A percentile compares a stretch with the other conserved stretches of the same genome.
Evolutionary conservation across 352 stramenopile genomes (phyloP).

Genomic region (Globisporangium cylindrosporum): DNA sequence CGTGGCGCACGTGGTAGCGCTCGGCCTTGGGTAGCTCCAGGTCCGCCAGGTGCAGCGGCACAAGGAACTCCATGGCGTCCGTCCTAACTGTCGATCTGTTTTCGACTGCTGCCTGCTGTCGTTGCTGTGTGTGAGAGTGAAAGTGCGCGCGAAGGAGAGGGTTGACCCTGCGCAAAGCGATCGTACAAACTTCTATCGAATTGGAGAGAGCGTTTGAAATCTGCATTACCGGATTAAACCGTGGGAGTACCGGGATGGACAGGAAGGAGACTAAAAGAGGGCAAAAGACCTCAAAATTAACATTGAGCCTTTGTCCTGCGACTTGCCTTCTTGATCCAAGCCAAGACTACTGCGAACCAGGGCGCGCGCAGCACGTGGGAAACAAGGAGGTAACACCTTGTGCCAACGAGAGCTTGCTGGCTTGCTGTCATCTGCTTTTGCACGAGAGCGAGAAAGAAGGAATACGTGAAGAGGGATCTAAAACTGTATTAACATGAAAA

Average conservation of each 20-base stretch:
- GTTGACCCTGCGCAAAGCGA: slow-evolving; percentile 1
- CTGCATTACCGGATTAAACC: not conserved
- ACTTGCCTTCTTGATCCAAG: too few relatives aligned
- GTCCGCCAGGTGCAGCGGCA: slow-evolving; percentile 73
- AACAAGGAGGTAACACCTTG: too few relatives aligned
- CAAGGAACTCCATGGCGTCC: slow-evolving; percentile 64
- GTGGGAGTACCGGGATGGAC: not conserved
- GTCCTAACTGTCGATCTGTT: not conserved
- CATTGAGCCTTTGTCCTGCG: too few relatives aligned
- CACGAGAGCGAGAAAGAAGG: not conserved
- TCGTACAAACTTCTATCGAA: slow-evolving; percentile 5
- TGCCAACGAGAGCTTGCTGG: not conserved
- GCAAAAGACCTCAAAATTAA: too few relatives aligned
- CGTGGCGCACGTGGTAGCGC: slow-evolving; percentile 62
- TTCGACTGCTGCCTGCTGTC: not conserved
- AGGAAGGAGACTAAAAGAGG: too few relatives aligned
- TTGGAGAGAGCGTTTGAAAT: not conserved
- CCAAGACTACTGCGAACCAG: too few relatives aligned
- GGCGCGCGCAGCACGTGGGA: too few relatives aligned
- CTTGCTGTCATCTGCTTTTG: not conserved
- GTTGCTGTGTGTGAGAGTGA: slow-evolving; percentile 8
- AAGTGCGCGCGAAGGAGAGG: slow-evolving; percentile 9
- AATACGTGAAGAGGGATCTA: not conserved
- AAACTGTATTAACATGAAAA: slow-evolving; percentile 16
- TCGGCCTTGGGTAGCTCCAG: slow-evolving; percentile 68